Conservation (phyloP, 2,329 filamentous ascomycete species). For the Dryadomyces quercivorus region DNA sequence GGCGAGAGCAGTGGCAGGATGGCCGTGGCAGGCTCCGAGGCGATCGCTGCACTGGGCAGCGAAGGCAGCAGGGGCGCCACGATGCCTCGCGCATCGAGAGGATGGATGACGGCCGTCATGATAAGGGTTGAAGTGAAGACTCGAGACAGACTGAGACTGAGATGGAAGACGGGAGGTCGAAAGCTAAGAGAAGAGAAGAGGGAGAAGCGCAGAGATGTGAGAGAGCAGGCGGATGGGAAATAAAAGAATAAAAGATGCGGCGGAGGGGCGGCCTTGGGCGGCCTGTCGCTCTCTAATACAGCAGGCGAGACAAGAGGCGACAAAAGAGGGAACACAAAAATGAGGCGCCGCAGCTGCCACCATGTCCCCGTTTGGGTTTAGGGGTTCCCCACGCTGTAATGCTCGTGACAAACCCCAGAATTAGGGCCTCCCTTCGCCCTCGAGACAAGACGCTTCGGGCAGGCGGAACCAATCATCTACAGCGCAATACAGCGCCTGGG, state of each 20-base stretch:
- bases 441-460: constrained; percentile 13
- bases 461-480: constrained; percentile 17
- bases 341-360: neutral
- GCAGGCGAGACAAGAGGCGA: neutral
- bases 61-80: constrained; percentile 46
- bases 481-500: neutral
- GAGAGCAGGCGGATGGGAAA: neutral
- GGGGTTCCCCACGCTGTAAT: neutral
- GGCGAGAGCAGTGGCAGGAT: constrained; percentile 51
- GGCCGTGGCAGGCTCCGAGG: constrained; percentile 41
- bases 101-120: constrained; percentile 20
- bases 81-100: constrained; percentile 34
- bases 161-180: neutral
- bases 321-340: neutral
- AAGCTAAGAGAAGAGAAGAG: neutral
- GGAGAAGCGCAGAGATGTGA: neutral
- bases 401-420: neutral
- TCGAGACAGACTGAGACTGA: no score
- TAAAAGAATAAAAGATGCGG: neutral
- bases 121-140: neutral
- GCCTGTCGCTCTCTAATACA: no score
- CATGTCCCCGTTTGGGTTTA: neutral
- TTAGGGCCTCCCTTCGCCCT: constrained; percentile 4
- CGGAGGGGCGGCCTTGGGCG: no score
- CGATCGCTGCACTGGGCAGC: constrained; percentile 45